phyloP scores from a whole-genome alignment of 495 filamentous ascomycete genomes.

The Xylaria telfairii region DNA sequence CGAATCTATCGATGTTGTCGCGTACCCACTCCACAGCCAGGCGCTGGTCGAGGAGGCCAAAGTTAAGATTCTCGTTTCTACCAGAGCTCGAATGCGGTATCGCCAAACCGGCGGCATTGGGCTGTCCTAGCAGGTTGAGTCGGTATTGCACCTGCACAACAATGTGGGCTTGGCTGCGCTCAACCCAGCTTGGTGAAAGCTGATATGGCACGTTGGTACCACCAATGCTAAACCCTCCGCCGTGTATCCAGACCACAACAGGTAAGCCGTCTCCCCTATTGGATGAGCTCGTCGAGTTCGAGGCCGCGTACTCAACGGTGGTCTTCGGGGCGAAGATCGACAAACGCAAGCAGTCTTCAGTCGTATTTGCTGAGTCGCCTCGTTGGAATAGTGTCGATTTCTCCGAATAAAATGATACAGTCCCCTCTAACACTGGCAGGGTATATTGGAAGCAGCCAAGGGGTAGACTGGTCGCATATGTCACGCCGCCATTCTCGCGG shows the following conservation, averaged over 20 bases:
- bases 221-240: constrained; percentile 44
- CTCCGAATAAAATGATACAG: neutral
- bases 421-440: neutral
- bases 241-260: constrained; percentile 48
- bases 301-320: constrained; percentile 6
- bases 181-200: constrained; percentile 48
- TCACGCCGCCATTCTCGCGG: constrained; percentile 4
- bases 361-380: constrained; percentile 9
- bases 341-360: constrained; percentile 36
- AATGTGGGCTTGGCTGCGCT: constrained; percentile 55
- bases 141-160: constrained; percentile 61
- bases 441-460: constrained; percentile 13
- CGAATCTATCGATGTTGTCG: constrained; percentile 67
- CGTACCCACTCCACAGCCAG: constrained; percentile 71
- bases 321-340: constrained; percentile 40
- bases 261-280: constrained; percentile 32
- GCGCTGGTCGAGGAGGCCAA: constrained; percentile 69
- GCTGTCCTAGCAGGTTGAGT: constrained; percentile 67
- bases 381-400: constrained; percentile 8
- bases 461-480: constrained; percentile 10
- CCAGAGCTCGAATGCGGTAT: neutral
- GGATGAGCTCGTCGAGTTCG: neutral
- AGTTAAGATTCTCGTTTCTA: constrained; percentile 47
- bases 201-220: constrained; percentile 44
- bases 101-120: constrained; percentile 48